These are phyloP conservation scores for Sordariomycetes sp. DNA, from an alignment of 2,329 filamentous ascomycete species.

Conservation along the genomic window DNA sequence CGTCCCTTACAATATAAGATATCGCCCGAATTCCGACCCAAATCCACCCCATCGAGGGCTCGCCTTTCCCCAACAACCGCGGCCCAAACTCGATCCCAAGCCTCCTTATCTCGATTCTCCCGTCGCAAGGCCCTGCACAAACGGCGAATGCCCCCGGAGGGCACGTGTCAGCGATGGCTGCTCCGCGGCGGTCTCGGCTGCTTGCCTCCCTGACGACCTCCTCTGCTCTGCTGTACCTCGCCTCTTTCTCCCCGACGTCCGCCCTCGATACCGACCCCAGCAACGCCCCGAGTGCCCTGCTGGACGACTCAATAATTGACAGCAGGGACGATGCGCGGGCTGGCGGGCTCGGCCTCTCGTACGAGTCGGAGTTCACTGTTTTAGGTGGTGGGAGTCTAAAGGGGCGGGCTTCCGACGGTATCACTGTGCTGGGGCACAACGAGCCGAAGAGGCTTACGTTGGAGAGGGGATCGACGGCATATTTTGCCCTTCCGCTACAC, in stretches of 20 bases:
- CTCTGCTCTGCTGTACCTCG: conserved; percentile 44
- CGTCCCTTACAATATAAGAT: not conserved
- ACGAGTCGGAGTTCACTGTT: conserved; percentile 50
- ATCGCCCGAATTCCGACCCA: not conserved
- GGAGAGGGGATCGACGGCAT: conserved; percentile 47
- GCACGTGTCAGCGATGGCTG: conserved; percentile 41
- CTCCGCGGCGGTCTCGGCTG: conserved; percentile 60
- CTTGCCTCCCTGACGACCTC: conserved; percentile 55
- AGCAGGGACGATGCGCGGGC: not conserved
- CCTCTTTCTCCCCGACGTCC: conserved; percentile 49
- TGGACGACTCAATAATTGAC: conserved; percentile 9
- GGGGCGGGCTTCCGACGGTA: conserved; percentile 44
- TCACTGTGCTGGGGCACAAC: conserved; percentile 52
- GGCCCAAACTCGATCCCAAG: not conserved
- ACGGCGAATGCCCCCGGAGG: conserved; percentile 24
- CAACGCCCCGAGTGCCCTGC: not conserved
- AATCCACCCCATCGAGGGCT: not conserved
- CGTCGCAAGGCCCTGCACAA: not conserved
- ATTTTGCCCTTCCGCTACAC: conserved; percentile 52
- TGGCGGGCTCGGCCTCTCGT: conserved; percentile 21
- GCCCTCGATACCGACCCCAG: conserved; percentile 36
- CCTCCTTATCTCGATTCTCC: not conserved
- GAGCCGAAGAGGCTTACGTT: conserved; percentile 48
- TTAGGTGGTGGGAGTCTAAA: conserved; percentile 50
- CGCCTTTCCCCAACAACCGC: not conserved